Evolutionary conservation across 202 grass and related monocot species (phyloP), one percentile per base, ranked within the genome.

Genomic region (Schoenoplectus tabernaemontani): DNA sequence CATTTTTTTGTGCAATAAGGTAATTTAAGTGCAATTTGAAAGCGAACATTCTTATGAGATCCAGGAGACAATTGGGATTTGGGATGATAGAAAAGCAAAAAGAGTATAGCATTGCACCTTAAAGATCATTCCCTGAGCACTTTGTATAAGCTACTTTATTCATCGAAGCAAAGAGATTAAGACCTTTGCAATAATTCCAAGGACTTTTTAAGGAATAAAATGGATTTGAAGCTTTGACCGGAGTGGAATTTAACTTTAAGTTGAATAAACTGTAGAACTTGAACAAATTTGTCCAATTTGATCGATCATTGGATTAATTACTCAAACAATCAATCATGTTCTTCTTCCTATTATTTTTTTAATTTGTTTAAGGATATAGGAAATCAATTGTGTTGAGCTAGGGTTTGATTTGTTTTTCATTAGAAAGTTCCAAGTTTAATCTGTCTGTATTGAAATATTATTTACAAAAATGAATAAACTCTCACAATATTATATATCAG

Each of bases 121-220:
- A 87, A 79, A 85, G 82, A 70, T 83, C 20, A 81, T 92, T 89
- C 83, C 62, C 80, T 90, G 41, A 59, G 51, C 38, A 62, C 87
- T 87, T 92, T 89, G 84, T 81, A 88, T 91, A 59, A 75, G 80
- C 37, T 54, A 37, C 91, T 88, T 90, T 91, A 86, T 93, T 87
- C 87, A 92, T 82, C 36, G 8, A 78, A 81, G 82, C 65, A 85
- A 83, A 64, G 83, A 26, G 62, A 90, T 84, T 80, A 87, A 74
- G 85, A 87, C 57, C n/a, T 85, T 81, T 53, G 78, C 77, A 67
- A 60, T 77, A 79, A 77, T 89, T 79, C 66, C 76, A 78, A 85
- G 11, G 42, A 57, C 64, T 79, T 75, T 78, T 28, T 47, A 44
- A 46, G 17, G 53, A 58, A 64, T 79, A 50, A 64, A 42, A 79